Base-by-base conservation (phyloP, 202 grass and related monocot genomes). In the Dendrocalamus latiflorus region DNA sequence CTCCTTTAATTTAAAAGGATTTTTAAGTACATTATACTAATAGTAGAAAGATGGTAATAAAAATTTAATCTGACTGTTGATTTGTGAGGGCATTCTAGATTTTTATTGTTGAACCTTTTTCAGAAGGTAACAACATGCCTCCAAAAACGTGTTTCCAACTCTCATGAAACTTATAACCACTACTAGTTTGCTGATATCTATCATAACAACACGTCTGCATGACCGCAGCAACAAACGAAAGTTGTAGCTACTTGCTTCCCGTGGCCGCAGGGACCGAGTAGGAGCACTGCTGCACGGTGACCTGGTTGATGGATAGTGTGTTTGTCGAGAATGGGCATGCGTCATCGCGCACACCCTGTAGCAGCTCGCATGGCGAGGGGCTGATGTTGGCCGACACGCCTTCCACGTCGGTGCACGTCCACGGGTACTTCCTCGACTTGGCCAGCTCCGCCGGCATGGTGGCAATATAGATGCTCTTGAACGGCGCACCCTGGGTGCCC, bases 381-480 rank as follows among this genome's bases (percentile, higher is more conserved):
- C 51, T 87, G 9, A 98, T 89, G 18, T 65, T 51, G 21, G 68
- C 53, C 6, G 89, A 93, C 0, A 98, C 77, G 12, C 95, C 95
- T 60, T 91, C 87, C 0, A 98, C 81, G 68, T 92, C 78, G 9
- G 93, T 49, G 91, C 95, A 98, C 4, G 45, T 90, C 95, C 95
- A 98, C 0, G 85, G 59, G 9, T 66, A 42, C 85, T 98, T 93
- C 76, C 53, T 93, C 5, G 91, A 33, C 84, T 95, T 95, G 49
- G 77, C 14, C 33, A 95, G n/a, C 4, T 68, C 43, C 0, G 81
- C 83, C 0, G 89, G 92, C 9, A 98, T 80, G 68, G 93, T 98
- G 66, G 95, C 90, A 49, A 98, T 81, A 85, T 91, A 95, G 60
- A 98, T 91, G 8, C 85, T 91, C 16, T 14, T 68, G 70, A 98